Evolutionary conservation across 73 alveolate genomes (phyloP), one percentile per base, ranked within the genome.

Genomic region (Paramecium octaurelia): DNA sequence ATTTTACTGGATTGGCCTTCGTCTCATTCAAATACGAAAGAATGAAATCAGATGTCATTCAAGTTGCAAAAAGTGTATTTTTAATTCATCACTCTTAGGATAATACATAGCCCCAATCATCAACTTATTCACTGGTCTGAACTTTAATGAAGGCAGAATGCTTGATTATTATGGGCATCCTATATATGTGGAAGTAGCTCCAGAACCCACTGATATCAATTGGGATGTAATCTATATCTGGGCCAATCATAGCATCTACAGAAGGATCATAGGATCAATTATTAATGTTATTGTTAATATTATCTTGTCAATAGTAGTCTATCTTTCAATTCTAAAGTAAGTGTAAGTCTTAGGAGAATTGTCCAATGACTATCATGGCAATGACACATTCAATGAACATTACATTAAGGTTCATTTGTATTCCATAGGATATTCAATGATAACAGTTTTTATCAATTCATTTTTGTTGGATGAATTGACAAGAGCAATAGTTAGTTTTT

Each of bases 171-270:
- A 60, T 29, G 68, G 85, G 16, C 48, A 35, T 12, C 43, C 18
- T 60, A 35, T 60, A 36, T 59, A 64, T 34, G 88, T 87, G 21
- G 34, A 50, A 18, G 87, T 59, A 36, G 95, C 96, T 18, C 96
- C 96, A 18, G 96, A 93, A 38, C 96, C 96, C 9, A 44, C 93
- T 8, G 96, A 93, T 64, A 87, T 87, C 11, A 36, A 75, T 75
- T 75, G 88, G 88, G 14, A 75, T 36, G 42, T 44, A 3, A 75
- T 75, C 24, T 75, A 75, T 10, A 36, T 40, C n/a, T 75, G 88
- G 88, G 88, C 57, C 16, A 75, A 75, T 21, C 36, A 75, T 31
- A 36, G 88, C 14, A 75, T 75, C 3, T 75, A 34, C 18, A 75
- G 88, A 75, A 75, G 59, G 36, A 36, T 75, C n/a, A 8, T 75